Evolutionary conservation across 352 stramenopile species (phyloP).

Genomic region (Phytophthora sp.): DNA sequence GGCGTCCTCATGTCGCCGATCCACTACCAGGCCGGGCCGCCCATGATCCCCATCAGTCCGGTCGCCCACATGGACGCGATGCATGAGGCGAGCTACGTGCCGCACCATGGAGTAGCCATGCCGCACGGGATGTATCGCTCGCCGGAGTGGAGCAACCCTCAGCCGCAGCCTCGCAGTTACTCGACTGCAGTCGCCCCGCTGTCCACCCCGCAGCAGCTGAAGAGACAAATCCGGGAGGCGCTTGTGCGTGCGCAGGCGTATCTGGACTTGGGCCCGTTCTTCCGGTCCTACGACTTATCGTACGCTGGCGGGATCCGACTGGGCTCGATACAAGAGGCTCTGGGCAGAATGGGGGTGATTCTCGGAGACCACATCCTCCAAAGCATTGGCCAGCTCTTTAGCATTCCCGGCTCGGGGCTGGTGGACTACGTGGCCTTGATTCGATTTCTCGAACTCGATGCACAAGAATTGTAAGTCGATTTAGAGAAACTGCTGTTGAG

Average conservation of each 20-base stretch:
- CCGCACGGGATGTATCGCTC: constrained; percentile 3
- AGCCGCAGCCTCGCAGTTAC: constrained; percentile 10
- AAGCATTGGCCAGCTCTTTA: constrained; percentile 51
- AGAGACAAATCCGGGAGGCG: constrained; percentile 50
- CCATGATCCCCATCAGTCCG: constrained; percentile 38
- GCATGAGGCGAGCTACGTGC: constrained; percentile 5
- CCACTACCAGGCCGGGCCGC: constrained; percentile 21
- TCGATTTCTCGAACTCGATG: constrained; percentile 56
- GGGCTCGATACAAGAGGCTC: constrained; percentile 50
- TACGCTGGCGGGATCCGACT: constrained; percentile 42
- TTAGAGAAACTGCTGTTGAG: no score
- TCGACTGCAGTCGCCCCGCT: constrained; percentile 6
- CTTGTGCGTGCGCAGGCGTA: constrained; percentile 55
- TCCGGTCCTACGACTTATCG: constrained; percentile 56
- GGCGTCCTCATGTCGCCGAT: constrained; percentile 33
- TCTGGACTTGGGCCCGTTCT: constrained; percentile 52
- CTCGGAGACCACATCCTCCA: constrained; percentile 39
- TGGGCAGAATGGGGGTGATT: constrained; percentile 51
- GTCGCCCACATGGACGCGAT: constrained; percentile 15
- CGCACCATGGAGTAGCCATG: neutral
- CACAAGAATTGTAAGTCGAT: constrained; percentile 52
- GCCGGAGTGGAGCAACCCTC: constrained; percentile 8
- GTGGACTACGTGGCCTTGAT: constrained; percentile 62
- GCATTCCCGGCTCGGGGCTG: constrained; percentile 32
- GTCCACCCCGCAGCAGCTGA: constrained; percentile 34